Evolutionary conservation across 805 yeast species (phyloP).

Genomic region (Cyberlindnera petersonii): DNA sequence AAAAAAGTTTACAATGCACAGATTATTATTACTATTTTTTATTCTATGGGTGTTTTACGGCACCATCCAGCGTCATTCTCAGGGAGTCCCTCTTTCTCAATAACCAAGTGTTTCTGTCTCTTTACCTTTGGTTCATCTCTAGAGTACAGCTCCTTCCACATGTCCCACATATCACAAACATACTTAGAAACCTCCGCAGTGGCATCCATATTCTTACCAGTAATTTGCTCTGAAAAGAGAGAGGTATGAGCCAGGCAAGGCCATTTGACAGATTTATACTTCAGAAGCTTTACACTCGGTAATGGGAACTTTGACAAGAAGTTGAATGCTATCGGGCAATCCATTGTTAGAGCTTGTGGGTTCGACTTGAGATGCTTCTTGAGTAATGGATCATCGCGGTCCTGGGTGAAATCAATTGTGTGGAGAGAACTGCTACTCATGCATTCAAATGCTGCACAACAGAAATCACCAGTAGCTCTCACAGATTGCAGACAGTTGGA

Average conservation of each 20-base stretch:
- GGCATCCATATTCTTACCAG: neutral
- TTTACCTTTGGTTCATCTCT: neutral
- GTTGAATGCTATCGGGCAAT: slow-evolving; percentile 2
- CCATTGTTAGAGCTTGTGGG: slow-evolving; percentile 1
- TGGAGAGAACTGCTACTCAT: neutral
- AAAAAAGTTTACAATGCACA: too few species aligned
- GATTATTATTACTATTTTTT: too few species aligned
- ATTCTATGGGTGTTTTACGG: too few species aligned
- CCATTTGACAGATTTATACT: neutral
- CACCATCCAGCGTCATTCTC: too few species aligned
- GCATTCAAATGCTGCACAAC: neutral
- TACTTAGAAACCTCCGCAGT: neutral
- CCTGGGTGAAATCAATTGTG: neutral
- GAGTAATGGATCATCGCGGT: neutral
- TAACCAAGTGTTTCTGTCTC: too few species aligned
- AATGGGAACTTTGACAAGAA: neutral
- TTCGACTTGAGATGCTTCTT: neutral
- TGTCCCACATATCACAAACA: neutral
- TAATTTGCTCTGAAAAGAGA: neutral
- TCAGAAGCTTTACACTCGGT: neutral
- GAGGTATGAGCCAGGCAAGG: neutral
- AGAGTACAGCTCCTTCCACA: neutral
- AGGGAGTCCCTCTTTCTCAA: too few species aligned
- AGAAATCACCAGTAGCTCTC: neutral
- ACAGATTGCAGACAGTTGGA: neutral